These are phyloP conservation scores for Ophiostoma perfectum DNA, from an alignment of 2,329 filamentous ascomycete species.

Conservation along the genomic window DNA sequence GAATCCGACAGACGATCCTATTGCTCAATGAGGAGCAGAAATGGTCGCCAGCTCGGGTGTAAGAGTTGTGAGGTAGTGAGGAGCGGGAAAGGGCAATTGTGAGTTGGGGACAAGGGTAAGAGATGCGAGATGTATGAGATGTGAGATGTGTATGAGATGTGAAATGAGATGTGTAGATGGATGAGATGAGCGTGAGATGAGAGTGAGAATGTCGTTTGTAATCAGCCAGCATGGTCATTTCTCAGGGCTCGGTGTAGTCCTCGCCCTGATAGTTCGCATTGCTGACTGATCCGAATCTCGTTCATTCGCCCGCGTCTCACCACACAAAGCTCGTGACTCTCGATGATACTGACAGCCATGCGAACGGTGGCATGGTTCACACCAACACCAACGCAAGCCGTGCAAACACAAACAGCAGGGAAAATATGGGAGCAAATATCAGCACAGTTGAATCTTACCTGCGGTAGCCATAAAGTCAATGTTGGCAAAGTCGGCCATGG, in stretches of 20 bases:
- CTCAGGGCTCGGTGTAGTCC: not conserved
- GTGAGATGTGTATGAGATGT: not conserved
- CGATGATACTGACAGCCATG: not conserved
- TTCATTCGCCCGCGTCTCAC: conserved; percentile 1
- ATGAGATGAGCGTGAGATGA: not conserved
- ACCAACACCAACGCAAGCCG: not conserved
- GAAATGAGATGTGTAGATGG: not conserved
- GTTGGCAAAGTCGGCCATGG: conserved; percentile 43
- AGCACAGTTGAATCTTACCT: conserved; percentile 37
- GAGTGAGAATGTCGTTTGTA: not conserved
- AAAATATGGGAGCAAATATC: conserved; percentile 19
- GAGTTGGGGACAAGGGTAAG: not conserved
- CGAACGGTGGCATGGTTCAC: not conserved
- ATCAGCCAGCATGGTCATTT: not conserved
- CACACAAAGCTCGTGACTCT: not conserved
- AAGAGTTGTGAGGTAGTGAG: not conserved
- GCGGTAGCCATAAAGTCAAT: conserved; percentile 46
- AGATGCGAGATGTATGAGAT: not conserved
- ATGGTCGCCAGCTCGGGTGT: not conserved
- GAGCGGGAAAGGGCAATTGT: not conserved
- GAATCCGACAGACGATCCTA: conserved; percentile 15
- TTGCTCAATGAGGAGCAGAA: conserved; percentile 10
- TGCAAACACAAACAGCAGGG: conserved; percentile 8
- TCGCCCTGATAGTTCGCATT: not conserved
- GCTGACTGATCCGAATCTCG: conserved; percentile 5